A percentile compares a stretch with the other conserved stretches of the same genome.
phyloP scores from a whole-genome alignment of 2,329 filamentous ascomycete species.

The Coniella lustricola region DNA sequence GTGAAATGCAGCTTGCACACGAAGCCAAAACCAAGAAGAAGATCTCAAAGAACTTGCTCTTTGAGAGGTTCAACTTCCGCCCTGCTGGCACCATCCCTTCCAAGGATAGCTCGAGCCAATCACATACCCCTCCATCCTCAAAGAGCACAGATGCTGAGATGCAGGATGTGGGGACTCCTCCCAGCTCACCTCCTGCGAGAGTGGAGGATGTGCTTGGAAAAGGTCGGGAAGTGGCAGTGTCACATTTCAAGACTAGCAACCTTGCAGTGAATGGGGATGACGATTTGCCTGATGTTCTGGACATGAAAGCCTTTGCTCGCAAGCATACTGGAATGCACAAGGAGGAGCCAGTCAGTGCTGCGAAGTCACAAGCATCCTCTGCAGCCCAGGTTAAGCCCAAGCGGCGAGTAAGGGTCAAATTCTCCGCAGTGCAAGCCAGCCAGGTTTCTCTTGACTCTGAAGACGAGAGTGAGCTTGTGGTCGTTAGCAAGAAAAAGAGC shows the following conservation, averaged over 20 bases:
- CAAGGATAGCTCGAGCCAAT: slow-evolving; percentile 47
- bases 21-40: slow-evolving; percentile 88
- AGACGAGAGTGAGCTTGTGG: slow-evolving; percentile 54
- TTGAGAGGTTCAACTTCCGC: slow-evolving; percentile 76
- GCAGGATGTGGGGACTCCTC: slow-evolving; percentile 54
- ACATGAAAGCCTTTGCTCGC: slow-evolving; percentile 15
- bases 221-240: neutral
- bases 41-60: slow-evolving; percentile 73
- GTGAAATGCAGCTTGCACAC: slow-evolving; percentile 86
- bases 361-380: slow-evolving; percentile 18
- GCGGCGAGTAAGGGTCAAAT: slow-evolving; percentile 44
- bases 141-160: slow-evolving; percentile 45
- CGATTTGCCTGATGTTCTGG: slow-evolving; percentile 27
- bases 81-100: slow-evolving; percentile 29
- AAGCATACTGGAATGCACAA: slow-evolving; percentile 49
- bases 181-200: slow-evolving; percentile 56
- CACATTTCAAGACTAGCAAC: slow-evolving; percentile 16
- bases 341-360: slow-evolving; percentile 43
- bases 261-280: slow-evolving; percentile 16
- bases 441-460: slow-evolving; percentile 37
- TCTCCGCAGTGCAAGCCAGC: slow-evolving; percentile 36
- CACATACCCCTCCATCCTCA: slow-evolving; percentile 37
- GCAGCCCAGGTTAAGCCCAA: slow-evolving; percentile 22
- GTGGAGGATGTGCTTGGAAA: slow-evolving; percentile 24
- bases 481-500: slow-evolving; percentile 43